Base-by-base conservation (phyloP, 192 early-diverging fungal genomes). In the Coemansia pectinata region DNA sequence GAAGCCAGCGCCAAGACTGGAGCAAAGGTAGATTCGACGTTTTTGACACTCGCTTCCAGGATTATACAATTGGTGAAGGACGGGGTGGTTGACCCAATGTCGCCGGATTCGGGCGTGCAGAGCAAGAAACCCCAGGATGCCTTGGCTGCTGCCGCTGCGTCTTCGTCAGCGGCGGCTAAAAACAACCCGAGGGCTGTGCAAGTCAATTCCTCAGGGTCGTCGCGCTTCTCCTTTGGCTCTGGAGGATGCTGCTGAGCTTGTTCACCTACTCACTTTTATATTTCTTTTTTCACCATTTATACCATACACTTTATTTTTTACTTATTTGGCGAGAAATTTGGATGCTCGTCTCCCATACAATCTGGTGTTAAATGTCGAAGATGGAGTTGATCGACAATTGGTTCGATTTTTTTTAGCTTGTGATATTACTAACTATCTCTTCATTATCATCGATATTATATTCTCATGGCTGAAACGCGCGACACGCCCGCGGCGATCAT, bases 1-100 rank as follows among this genome's bases (percentile, higher is more conserved):
- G 90, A 91, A 62, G 83, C 90, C 11, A 85, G 82, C 40, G 88
- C 90, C 29, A 90, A 89, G 67, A 84, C 88, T 2, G 90, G 89
- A 38, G 76, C 81, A n/a, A 67, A 86, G 17, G 88, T 90, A 5
- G 84, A 88, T 23, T 61, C 61, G 7, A 72, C 72, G 11, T 85
- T 85, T 66, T n/a, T 71, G 41, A 42, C 77, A 3, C 45, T 85
- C 39, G 74, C 77, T 2, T 19, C 66, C 3, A 39, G 52, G 57
- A 79, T 82, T 25, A 47, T 78, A 8, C 45, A 34, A 0, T 47
- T 74, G 41, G 79, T 81, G 1, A 71, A 63, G 39, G 61, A 62
- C 4, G 79, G 79, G 15, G 41, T 70, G 5, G 66, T 85, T n/a
- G 67, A 79, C 7, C 71, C 74, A 0, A 41, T 57, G 36, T 41